These are phyloP conservation scores for Kwoniella europaea DNA, from an alignment of 768 basidiomycete genomes.

Conservation along the genomic window DNA sequence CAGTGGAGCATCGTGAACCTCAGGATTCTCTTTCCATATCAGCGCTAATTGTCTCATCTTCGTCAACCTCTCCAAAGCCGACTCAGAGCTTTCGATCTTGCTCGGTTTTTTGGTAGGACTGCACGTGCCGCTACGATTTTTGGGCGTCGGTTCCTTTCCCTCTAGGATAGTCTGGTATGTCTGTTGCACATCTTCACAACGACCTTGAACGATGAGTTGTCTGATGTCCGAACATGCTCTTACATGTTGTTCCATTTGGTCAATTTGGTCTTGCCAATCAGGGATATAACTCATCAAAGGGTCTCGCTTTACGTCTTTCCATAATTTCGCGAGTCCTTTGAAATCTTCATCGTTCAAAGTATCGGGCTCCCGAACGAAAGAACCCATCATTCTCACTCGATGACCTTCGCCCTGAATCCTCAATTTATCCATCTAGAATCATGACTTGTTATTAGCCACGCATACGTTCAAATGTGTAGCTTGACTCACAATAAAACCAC, in stretches of 20 bases:
- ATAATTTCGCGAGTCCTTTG: slow-evolving; percentile 1
- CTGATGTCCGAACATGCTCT: slow-evolving; percentile 27
- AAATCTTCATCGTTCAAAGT: slow-evolving; percentile 11
- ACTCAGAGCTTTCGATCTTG: slow-evolving; percentile 8
- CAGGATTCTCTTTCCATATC: slow-evolving; percentile 29
- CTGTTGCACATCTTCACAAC: background rate
- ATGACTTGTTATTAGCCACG: background rate
- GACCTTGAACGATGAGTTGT: slow-evolving; percentile 8
- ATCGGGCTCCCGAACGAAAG: slow-evolving; percentile 26
- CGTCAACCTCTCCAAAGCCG: slow-evolving; percentile 16
- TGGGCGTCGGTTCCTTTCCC: background rate
- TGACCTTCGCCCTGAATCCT: slow-evolving; percentile 26
- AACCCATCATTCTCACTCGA: slow-evolving; percentile 19
- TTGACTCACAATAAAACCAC: slow-evolving; percentile 39
- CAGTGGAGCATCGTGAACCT: slow-evolving; percentile 10
- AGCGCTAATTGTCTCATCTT: slow-evolving; percentile 32
- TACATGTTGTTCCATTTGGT: slow-evolving; percentile 28
- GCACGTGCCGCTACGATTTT: background rate
- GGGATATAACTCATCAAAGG: background rate
- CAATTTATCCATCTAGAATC: slow-evolving; percentile 40
- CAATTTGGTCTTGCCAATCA: slow-evolving; percentile 9
- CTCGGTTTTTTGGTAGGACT: slow-evolving; percentile 11
- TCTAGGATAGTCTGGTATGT: slow-evolving; percentile 7
- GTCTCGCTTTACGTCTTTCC: background rate
- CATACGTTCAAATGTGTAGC: background rate